Evolutionary conservation across 345 rosid genomes (phyloP), one percentile per base, ranked within the genome.

Genomic region (Durio zibethinus): DNA sequence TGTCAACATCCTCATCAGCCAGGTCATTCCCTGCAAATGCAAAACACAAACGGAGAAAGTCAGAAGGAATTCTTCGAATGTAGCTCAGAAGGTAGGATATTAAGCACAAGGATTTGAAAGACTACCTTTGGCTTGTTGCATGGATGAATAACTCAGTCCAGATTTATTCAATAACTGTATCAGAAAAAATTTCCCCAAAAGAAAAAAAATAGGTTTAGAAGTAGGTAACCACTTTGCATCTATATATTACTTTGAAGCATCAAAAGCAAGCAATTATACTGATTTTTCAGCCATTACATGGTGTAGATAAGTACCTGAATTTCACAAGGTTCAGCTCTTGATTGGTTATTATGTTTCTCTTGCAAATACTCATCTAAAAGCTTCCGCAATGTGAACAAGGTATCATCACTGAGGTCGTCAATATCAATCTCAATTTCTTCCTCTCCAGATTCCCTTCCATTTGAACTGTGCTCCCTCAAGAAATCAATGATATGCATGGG

Each of bases 371-470:
- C 91, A 80, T 92, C 93, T 53, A 96, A 76, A 79, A 96, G 92
- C 80, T 87, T 89, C 77, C 88, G 80, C 77, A 96, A 87, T 63
- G 78, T 80, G 70, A 96, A 84, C 83, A 93, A 80, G 43, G 92
- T 90, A 82, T 93, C 98, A 84, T 89, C 87, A 66, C 94, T 82
- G 33, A 96, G 97, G 77, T 88, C 94, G 78, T 96, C 94, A 74
- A 96, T 93, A 83, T 96, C 99, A 76, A 96, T 92, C 88, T 96
- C 99, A 74, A 96, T 92, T 79, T 93, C 98, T 38, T 91, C 97
- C 75, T 93, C 99, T 10, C 86, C 91, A 56, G 87, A 80, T 52
- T 88, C 93, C 71, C 76, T 89, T 76, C 88, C 97, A 85, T 82
- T 80, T 59, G 90, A 83, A 81, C 97, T 84, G 72, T 92, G 92